Conservation (phyloP, 805 yeast species). For the Scheffersomyces ergatensis region DNA sequence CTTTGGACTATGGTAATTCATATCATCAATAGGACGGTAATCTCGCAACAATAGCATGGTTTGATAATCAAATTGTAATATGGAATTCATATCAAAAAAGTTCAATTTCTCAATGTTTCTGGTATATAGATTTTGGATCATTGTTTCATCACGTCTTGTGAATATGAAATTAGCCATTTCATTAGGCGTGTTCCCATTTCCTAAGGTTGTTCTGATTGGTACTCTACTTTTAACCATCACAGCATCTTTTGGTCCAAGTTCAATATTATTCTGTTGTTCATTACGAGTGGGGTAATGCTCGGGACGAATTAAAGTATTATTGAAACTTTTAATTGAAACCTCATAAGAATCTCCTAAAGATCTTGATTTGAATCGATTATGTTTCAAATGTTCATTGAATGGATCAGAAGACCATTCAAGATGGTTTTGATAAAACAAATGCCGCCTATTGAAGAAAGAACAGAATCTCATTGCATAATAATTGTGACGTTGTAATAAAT, state of each 20-base stretch:
- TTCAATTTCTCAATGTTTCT: constrained; percentile 24
- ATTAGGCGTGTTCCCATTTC: neutral
- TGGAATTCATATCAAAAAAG: constrained; percentile 15
- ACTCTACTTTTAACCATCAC: neutral
- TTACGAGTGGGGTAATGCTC: constrained; percentile 20
- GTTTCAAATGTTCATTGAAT: constrained; percentile 5
- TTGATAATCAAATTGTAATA: constrained; percentile 22
- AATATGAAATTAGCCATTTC: constrained; percentile 8
- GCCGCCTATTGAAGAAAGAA: constrained; percentile 20
- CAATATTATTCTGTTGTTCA: neutral
- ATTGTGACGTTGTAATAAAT: constrained; percentile 21
- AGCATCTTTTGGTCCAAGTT: constrained; percentile 1
- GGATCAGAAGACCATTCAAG: constrained; percentile 14
- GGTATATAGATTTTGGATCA: constrained; percentile 17
- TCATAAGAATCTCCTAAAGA: constrained; percentile 16
- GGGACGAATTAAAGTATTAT: constrained; percentile 19
- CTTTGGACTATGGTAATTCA: constrained; percentile 3
- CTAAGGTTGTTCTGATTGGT: constrained; percentile 2
- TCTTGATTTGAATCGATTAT: constrained; percentile 13
- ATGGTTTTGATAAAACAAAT: constrained; percentile 14
- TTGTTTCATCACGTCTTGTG: constrained; percentile 18
- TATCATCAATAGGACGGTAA: constrained; percentile 17
- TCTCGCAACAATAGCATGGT: constrained; percentile 21
- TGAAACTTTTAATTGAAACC: constrained; percentile 18
- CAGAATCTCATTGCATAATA: constrained; percentile 21